Conservation (phyloP, 768 basidiomycete species). For the Termitomyces sp. region DNA sequence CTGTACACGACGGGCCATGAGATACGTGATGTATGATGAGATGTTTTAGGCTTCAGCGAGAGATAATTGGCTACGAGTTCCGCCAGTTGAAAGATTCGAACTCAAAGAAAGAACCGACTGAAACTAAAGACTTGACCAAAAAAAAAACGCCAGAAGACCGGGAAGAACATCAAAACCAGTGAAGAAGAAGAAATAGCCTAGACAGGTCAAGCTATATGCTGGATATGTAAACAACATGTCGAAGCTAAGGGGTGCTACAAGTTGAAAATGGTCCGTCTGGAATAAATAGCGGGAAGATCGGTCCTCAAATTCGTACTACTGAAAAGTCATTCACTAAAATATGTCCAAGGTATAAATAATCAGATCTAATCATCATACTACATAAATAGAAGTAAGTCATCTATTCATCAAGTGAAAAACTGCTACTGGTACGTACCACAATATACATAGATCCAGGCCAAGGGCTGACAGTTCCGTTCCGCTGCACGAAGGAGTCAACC, state of each 20-base stretch:
- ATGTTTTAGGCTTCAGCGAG: not conserved
- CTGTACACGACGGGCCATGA: not conserved
- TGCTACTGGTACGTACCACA: constrained; percentile 16
- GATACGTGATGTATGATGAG: not conserved
- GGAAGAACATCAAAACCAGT: not conserved
- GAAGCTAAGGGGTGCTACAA: not conserved
- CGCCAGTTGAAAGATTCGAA: not conserved
- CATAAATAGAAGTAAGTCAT: not conserved
- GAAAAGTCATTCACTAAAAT: not conserved
- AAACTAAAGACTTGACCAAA: not conserved
- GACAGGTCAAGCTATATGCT: not conserved
- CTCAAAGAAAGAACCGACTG: not conserved
- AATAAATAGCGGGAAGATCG: constrained; percentile 15
- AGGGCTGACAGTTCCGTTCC: constrained; percentile 25
- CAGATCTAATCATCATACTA: not conserved
- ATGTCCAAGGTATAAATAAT: not conserved
- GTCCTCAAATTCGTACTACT: not conserved
- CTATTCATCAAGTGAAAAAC: not conserved
- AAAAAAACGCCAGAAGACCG: not conserved
- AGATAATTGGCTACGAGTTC: not conserved
- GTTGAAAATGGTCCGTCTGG: not conserved
- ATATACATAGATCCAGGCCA: constrained; percentile 34
- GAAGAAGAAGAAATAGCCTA: not conserved
- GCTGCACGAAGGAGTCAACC: constrained; percentile 25
- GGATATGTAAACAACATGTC: not conserved